These are phyloP conservation scores for Daldinia decipiens DNA, from an alignment of 495 filamentous ascomycete genomes.

Conservation along the genomic window DNA sequence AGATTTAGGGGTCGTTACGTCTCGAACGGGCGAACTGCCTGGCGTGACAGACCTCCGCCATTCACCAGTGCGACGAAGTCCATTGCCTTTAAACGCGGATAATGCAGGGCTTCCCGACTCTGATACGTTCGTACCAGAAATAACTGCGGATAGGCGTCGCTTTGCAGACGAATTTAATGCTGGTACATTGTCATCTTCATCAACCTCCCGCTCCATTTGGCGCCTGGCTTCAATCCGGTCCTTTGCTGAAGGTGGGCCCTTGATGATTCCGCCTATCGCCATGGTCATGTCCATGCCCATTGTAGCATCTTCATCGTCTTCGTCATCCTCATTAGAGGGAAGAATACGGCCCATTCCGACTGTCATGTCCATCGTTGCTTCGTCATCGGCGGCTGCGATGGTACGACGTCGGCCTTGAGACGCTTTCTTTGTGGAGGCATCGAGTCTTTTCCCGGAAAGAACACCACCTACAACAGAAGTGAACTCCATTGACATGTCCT, in stretches of 20 bases:
- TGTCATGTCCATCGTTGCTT: constrained; percentile 75
- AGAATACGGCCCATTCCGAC: constrained; percentile 76
- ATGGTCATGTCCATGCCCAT: constrained; percentile 70
- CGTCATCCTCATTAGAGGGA: constrained; percentile 50
- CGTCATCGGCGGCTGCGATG: constrained; percentile 48
- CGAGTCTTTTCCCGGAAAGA: constrained; percentile 53
- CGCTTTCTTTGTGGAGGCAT: constrained; percentile 28
- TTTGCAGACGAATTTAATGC: constrained; percentile 59
- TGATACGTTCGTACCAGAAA: constrained; percentile 60
- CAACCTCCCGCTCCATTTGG: constrained; percentile 68
- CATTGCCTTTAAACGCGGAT: constrained; percentile 63
- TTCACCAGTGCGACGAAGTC: constrained; percentile 62
- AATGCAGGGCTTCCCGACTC: constrained; percentile 70
- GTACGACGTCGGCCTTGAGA: constrained; percentile 46
- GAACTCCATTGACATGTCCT: constrained; percentile 85
- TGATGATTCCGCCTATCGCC: constrained; percentile 66
- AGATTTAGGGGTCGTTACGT: constrained; percentile 56
- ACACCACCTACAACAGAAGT: constrained; percentile 78
- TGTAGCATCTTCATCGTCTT: constrained; percentile 61
- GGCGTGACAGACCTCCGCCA: constrained; percentile 58
- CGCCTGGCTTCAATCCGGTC: constrained; percentile 63
- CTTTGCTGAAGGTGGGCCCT: constrained; percentile 43
- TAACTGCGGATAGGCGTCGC: constrained; percentile 48
- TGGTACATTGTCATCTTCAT: constrained; percentile 65
- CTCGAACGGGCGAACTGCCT: constrained; percentile 45